Percentiles rank a stretch among this genome's conserved stretches.
phyloP scores from a whole-genome alignment of 768 basidiomycete genomes.

The Xerocomus brunneocitrinus region DNA sequence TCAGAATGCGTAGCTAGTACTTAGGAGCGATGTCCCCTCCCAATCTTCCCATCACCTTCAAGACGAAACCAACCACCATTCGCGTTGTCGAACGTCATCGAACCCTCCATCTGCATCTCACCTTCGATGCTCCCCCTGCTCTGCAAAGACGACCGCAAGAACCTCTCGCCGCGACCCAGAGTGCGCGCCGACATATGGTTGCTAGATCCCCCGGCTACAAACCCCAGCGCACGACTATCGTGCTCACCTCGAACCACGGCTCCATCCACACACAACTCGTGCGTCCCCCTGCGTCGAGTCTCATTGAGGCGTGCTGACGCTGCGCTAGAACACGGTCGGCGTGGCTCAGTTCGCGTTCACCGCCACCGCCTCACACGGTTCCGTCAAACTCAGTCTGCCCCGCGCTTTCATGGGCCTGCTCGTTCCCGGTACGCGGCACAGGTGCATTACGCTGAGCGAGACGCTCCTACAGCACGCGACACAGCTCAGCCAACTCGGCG shows the following conservation, averaged over 20 bases:
- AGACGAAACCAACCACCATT: slow-evolving; percentile 29
- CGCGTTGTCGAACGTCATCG: slow-evolving; percentile 28
- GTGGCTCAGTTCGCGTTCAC: slow-evolving; percentile 17
- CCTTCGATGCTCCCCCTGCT: slow-evolving; percentile 38
- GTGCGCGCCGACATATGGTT: slow-evolving; percentile 41
- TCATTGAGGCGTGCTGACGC: not conserved
- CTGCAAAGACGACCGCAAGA: slow-evolving; percentile 31
- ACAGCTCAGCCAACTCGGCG: slow-evolving; percentile 21
- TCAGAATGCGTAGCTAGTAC: not conserved
- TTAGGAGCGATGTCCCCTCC: not conserved
- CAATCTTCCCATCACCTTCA: slow-evolving; percentile 9
- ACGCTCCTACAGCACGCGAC: slow-evolving; percentile 13
- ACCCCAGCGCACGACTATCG: slow-evolving; percentile 17
- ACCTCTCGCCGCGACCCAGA: slow-evolving; percentile 32
- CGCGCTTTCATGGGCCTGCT: slow-evolving; percentile 17
- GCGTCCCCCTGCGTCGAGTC: not conserved
- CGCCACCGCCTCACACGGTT: slow-evolving; percentile 8
- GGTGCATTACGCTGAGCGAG: slow-evolving; percentile 14
- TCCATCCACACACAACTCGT: slow-evolving; percentile 17
- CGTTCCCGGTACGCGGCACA: slow-evolving; percentile 15
- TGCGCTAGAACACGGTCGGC: slow-evolving; percentile 12
- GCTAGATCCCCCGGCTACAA: slow-evolving; percentile 7
- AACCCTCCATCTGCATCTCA: slow-evolving; percentile 41
- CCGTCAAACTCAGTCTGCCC: slow-evolving; percentile 4
- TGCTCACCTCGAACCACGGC: slow-evolving; percentile 15